phyloP scores from a whole-genome alignment of 306 rosid genomes.

The Phaseolus lunatus region DNA sequence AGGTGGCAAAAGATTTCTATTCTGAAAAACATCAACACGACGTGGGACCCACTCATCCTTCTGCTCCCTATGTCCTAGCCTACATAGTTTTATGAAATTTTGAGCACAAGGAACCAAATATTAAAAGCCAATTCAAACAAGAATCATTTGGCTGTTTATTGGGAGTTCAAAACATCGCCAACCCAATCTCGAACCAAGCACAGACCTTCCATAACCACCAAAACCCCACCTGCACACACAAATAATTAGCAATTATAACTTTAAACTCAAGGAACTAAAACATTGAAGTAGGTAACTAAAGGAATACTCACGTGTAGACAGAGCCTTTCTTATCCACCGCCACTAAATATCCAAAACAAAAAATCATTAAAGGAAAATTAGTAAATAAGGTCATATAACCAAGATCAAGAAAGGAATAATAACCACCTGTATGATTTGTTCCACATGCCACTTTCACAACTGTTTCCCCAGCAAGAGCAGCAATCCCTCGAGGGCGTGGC shows the following conservation, averaged over 20 bases:
- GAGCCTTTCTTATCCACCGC: conserved; percentile 90
- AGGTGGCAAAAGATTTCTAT: conserved; percentile 78
- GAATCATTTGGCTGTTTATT: conserved; percentile 23
- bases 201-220: conserved; percentile 99
- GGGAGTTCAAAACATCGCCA: conserved; percentile 32
- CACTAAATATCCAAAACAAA: conserved; percentile 64
- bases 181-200: conserved; percentile 34
- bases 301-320: conserved; percentile 87
- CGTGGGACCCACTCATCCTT: conserved; percentile 98
- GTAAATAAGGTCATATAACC: conserved; percentile 3
- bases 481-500: conserved; percentile 90
- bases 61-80: conserved; percentile 99
- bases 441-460: conserved; percentile 94
- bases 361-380: conserved; percentile 26
- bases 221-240: conserved; percentile 84
- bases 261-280: conserved; percentile 28
- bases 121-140: conserved; percentile 17
- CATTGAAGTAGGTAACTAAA: conserved; percentile 15
- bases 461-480: conserved; percentile 84
- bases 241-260: conserved; percentile 39
- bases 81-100: conserved; percentile 45
- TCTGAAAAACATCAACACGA: conserved; percentile 81
- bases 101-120: conserved; percentile 29
- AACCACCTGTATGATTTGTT: conserved; percentile 92
- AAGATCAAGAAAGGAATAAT: conserved; percentile 9